Conservation (phyloP, 306 rosid genomes). For the Mimosa bimucronata region DNA sequence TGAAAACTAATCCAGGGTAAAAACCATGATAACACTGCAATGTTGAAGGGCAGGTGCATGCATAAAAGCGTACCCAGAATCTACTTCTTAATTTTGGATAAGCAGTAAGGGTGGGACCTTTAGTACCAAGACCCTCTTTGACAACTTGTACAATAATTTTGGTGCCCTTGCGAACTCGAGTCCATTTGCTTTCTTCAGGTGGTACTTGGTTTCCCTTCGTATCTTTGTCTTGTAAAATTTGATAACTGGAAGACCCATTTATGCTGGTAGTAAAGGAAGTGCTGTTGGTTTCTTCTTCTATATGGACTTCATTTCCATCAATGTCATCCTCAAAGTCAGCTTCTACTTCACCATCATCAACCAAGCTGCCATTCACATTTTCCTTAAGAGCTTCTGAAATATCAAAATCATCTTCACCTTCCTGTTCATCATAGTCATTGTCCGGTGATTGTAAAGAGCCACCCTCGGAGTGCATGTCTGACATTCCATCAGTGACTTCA, state of each 20-base stretch:
- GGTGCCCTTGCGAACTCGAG: slow-evolving; percentile 80
- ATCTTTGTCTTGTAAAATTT: slow-evolving; percentile 53
- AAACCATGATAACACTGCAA: slow-evolving; percentile 13
- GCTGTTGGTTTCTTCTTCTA: slow-evolving; percentile 49
- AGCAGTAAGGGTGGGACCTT: slow-evolving; percentile 89
- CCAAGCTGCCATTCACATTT: slow-evolving; percentile 58
- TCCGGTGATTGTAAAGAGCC: slow-evolving; percentile 52
- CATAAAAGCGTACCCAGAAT: slow-evolving; percentile 77
- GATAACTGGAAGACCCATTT: slow-evolving; percentile 58
- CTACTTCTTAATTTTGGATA: slow-evolving; percentile 88
- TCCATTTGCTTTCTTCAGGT: slow-evolving; percentile 69
- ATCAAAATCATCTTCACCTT: slow-evolving; percentile 76
- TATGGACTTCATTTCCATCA: slow-evolving; percentile 61
- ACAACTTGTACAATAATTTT: slow-evolving; percentile 93
- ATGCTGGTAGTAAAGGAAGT: slow-evolving; percentile 42
- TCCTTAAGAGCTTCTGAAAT: slow-evolving; percentile 65
- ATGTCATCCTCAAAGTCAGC: slow-evolving; percentile 70
- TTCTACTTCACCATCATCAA: slow-evolving; percentile 59
- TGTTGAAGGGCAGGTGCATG: slow-evolving; percentile 28
- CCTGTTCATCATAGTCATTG: slow-evolving; percentile 66
- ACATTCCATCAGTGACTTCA: slow-evolving; percentile 42
- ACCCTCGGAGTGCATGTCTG: slow-evolving; percentile 51
- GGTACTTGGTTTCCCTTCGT: slow-evolving; percentile 42
- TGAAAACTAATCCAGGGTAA: slow-evolving; percentile 30
- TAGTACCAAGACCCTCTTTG: slow-evolving; percentile 92